phyloP scores from a whole-genome alignment of 75 land plant species.

The Pinus taeda region DNA sequence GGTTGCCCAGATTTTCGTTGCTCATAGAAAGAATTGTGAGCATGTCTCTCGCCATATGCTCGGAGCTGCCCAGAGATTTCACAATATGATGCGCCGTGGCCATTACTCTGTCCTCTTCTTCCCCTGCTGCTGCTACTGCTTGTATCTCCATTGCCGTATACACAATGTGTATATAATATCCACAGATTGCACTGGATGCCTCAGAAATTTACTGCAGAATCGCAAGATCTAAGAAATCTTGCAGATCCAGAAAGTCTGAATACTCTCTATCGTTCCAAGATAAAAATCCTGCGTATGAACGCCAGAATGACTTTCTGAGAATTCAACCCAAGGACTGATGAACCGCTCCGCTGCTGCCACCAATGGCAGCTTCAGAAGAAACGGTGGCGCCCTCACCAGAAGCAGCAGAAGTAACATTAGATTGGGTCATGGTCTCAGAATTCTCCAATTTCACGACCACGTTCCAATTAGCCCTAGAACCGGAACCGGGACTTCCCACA shows the following conservation, averaged over 20 bases:
- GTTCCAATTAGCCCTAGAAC: background rate
- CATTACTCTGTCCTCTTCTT: background rate
- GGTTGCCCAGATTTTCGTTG: background rate
- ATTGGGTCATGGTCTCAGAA: conserved; percentile 8
- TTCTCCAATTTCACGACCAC: background rate
- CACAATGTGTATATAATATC: background rate
- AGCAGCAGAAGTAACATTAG: conserved; percentile 8
- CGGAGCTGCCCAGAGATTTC: background rate
- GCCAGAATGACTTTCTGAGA: too few species aligned
- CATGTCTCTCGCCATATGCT: background rate
- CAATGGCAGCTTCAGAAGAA: background rate
- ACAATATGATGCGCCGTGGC: background rate
- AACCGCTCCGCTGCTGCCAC: background rate
- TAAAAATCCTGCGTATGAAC: too few species aligned
- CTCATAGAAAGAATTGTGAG: background rate
- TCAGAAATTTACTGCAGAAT: too few species aligned
- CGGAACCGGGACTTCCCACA: background rate
- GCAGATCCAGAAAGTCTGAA: too few species aligned
- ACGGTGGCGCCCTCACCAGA: conserved; percentile 7
- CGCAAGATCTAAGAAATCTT: too few species aligned
- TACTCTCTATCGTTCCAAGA: too few species aligned
- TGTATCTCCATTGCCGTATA: background rate
- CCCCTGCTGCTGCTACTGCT: background rate
- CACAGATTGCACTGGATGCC: too few species aligned
- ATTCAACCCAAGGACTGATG: too few species aligned